A percentile compares a stretch with the other conserved stretches of the same genome.
phyloP scores from a whole-genome alignment of 805 yeast species.

The Starmerella floris region DNA sequence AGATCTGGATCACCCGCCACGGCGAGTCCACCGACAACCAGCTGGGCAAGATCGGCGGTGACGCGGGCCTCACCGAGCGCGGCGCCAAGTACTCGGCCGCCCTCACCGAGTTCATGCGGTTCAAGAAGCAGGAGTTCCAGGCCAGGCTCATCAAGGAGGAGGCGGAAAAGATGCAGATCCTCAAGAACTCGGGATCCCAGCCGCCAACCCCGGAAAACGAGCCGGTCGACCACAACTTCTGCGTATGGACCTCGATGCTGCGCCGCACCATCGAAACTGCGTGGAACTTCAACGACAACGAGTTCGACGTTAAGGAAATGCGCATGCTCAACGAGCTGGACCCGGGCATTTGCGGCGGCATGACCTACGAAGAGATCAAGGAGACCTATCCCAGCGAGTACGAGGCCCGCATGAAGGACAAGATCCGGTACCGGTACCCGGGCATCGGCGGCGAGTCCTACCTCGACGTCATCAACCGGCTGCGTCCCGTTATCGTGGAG shows the following conservation, averaged over 20 bases:
- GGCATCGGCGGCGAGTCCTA: conserved; percentile 97
- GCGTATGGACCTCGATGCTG: conserved; percentile 89
- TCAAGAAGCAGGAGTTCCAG: conserved; percentile 57
- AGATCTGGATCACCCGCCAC: conserved; percentile 89
- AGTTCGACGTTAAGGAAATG: conserved; percentile 72
- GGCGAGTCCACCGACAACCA: conserved; percentile 87
- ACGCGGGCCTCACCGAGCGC: conserved; percentile 63
- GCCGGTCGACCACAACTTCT: conserved; percentile 57
- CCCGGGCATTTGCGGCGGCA: conserved; percentile 83
- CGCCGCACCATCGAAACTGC: conserved; percentile 68
- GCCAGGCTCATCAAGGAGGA: conserved; percentile 44
- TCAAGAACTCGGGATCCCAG: conserved; percentile 26
- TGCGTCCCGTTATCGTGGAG: conserved; percentile 82
- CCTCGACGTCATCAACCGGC: conserved; percentile 78
- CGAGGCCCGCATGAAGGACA: conserved; percentile 58
- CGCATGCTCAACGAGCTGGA: conserved; percentile 88
- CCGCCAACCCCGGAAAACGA: conserved; percentile 27
- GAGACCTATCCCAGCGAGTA: conserved; percentile 62
- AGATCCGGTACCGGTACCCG: conserved; percentile 79
- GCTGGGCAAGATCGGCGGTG: conserved; percentile 82
- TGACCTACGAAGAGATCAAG: conserved; percentile 83
- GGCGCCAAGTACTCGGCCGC: conserved; percentile 67
- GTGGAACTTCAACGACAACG: conserved; percentile 55
- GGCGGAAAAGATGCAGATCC: conserved; percentile 34
- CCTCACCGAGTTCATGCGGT: conserved; percentile 57